These are phyloP conservation scores for Heimioporus sp. DNA, from an alignment of 768 basidiomycete genomes.

Conservation along the genomic window DNA sequence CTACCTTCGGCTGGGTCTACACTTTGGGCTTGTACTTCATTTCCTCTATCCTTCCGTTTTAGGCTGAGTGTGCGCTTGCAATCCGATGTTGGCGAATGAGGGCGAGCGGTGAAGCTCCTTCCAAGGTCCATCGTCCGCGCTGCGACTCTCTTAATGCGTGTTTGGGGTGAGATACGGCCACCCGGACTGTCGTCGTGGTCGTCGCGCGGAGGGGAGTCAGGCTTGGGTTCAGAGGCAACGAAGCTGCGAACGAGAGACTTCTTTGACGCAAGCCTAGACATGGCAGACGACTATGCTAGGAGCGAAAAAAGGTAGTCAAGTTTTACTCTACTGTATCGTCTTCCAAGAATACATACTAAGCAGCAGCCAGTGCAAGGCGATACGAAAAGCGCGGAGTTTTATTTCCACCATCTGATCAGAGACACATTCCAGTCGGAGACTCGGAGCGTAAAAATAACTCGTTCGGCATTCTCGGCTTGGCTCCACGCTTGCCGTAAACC, in stretches of 20 bases:
- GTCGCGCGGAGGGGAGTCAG: constrained; percentile 33
- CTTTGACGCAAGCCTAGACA: constrained; percentile 26
- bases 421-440: neutral
- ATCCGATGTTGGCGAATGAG: constrained; percentile 29
- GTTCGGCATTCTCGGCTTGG: constrained; percentile 17
- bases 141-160: constrained; percentile 53
- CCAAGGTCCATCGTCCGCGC: constrained; percentile 64
- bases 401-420: neutral
- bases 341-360: constrained; percentile 19
- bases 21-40: constrained; percentile 29
- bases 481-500: constrained; percentile 6
- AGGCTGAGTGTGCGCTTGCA: constrained; percentile 57
- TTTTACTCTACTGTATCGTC: constrained; percentile 11
- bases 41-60: constrained; percentile 49
- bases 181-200: constrained; percentile 26
- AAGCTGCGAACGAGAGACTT: constrained; percentile 20
- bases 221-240: constrained; percentile 28
- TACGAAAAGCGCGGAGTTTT: constrained; percentile 1
- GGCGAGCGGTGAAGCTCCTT: constrained; percentile 49
- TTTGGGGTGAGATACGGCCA: constrained; percentile 32
- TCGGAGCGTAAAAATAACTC: constrained; percentile 12
- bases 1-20: constrained; percentile 30
- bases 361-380: neutral
- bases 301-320: constrained; percentile 3
- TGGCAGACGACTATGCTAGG: constrained; percentile 12